Percentiles rank a stretch among this genome's conserved stretches.
phyloP scores from a whole-genome alignment of 371 early-diverging fungal species.

The Mortierella polycephala region DNA sequence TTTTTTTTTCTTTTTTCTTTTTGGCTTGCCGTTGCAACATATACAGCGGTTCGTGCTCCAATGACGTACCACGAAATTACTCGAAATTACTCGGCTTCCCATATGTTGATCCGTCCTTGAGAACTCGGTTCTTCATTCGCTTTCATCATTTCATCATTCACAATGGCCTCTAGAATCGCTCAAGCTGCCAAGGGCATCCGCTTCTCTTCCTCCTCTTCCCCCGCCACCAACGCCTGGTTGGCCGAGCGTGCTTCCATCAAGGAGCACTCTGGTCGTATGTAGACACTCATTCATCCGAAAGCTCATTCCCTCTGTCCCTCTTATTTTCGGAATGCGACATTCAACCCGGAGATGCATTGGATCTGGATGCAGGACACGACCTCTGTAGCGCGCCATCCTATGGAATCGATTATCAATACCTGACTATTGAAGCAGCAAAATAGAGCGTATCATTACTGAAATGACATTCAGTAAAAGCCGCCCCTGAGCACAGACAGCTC shows the following conservation, averaged over 20 bases:
- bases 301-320: background rate
- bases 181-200: conserved; percentile 52
- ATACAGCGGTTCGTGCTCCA: no score
- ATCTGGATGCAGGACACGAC: background rate
- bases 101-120: conserved; percentile 6
- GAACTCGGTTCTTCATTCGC: background rate
- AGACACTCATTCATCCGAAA: background rate
- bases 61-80: background rate
- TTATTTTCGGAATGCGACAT: background rate
- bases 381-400: no score
- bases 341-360: background rate
- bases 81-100: no score
- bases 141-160: conserved; percentile 6
- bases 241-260: conserved; percentile 50
- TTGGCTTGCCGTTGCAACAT: no score
- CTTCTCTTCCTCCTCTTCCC: conserved; percentile 37
- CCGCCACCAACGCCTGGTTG: conserved; percentile 47
- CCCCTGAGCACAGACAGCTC: no score
- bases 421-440: no score
- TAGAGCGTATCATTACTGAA: no score
- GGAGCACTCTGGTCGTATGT: conserved; percentile 55
- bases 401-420: no score
- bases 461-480: no score
- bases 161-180: conserved; percentile 53
- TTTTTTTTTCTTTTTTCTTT: background rate